Evolutionary conservation across 768 basidiomycete species (phyloP).

Genomic region (Royoungia palumana): DNA sequence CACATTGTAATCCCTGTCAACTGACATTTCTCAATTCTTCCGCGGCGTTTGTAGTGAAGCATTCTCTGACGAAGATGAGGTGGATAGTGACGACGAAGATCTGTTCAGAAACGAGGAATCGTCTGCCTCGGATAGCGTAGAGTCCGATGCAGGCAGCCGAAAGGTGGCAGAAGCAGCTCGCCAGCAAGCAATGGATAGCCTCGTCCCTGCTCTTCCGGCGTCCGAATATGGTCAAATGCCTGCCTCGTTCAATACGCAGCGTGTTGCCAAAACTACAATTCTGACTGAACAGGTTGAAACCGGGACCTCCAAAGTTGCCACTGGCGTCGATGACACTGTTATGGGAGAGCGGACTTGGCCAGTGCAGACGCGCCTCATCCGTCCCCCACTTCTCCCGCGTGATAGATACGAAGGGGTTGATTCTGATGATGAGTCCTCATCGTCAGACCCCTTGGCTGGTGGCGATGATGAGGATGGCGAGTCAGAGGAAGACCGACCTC

Average conservation of each 20-base stretch:
- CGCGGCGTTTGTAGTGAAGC: constrained; percentile 46
- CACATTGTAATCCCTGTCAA: neutral
- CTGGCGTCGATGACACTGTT: constrained; percentile 4
- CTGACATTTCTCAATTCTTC: neutral
- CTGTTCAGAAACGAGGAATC: constrained; percentile 40
- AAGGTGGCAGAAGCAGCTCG: constrained; percentile 38
- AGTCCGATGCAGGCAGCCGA: constrained; percentile 32
- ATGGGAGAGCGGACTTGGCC: constrained; percentile 10
- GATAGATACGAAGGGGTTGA: constrained; percentile 90
- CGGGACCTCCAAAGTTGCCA: constrained; percentile 6
- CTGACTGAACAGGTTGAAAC: constrained; percentile 40
- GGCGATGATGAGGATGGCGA: constrained; percentile 50
- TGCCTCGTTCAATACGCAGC: constrained; percentile 70
- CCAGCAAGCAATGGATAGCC: constrained; percentile 67
- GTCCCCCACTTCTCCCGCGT: constrained; percentile 77
- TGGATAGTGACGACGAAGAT: constrained; percentile 29
- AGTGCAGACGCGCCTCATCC: constrained; percentile 44
- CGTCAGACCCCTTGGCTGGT: constrained; percentile 45
- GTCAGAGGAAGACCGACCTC: constrained; percentile 78
- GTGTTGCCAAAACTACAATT: constrained; percentile 46
- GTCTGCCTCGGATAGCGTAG: constrained; percentile 44
- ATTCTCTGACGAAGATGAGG: constrained; percentile 61
- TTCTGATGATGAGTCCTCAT: constrained; percentile 84
- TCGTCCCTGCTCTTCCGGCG: constrained; percentile 76
- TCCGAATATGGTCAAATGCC: constrained; percentile 91